phyloP scores from a whole-genome alignment of 306 rosid genomes.

The Vigna reflexopilosa region DNA sequence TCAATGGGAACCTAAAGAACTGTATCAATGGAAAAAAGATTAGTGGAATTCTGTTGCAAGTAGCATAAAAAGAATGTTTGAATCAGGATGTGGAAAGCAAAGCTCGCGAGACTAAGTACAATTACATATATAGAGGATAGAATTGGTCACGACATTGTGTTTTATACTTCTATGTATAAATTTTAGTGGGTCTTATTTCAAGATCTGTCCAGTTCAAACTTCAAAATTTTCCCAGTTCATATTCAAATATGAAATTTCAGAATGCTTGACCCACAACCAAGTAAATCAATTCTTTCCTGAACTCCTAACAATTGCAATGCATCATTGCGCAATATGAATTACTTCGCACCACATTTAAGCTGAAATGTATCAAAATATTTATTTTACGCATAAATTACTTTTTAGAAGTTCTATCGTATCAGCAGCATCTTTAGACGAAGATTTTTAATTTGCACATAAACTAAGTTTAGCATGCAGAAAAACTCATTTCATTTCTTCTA shows the following conservation, averaged over 20 bases:
- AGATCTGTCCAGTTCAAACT: constrained; percentile 9
- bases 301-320: constrained; percentile 2
- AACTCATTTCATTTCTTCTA: neutral
- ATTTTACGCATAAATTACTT: neutral
- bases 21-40: constrained; percentile 29
- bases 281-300: neutral
- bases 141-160: constrained; percentile 1
- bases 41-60: constrained; percentile 31
- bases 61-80: neutral
- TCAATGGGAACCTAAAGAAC: constrained; percentile 11
- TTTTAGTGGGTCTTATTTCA: constrained; percentile 2
- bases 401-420: neutral
- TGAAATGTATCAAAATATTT: neutral
- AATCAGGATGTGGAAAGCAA: constrained; percentile 1
- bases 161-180: constrained; percentile 10
- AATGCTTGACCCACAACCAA: constrained; percentile 22
- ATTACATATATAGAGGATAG: neutral
- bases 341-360: neutral
- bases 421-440: too few species aligned
- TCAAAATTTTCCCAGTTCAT: neutral
- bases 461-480: neutral
- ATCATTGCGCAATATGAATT: constrained; percentile 2
- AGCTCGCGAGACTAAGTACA: neutral
- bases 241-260: constrained; percentile 2
- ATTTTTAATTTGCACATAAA: too few species aligned